Evolutionary conservation across 768 basidiomycete species (phyloP), one percentile per base, ranked within the genome.

Genomic region (Leccinum barrowsii): DNA sequence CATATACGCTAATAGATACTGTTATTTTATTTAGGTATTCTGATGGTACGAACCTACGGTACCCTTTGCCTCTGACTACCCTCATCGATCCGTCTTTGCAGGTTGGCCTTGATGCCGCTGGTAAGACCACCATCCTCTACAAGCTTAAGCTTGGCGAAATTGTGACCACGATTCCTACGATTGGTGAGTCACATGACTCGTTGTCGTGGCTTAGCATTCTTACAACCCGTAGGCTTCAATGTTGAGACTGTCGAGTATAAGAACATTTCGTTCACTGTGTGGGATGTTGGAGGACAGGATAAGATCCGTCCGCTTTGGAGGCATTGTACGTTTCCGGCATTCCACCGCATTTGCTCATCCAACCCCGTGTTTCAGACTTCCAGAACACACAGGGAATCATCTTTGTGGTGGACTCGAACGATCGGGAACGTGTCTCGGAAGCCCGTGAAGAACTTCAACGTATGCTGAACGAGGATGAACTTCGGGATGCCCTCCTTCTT

Each of bases 321-420:
- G 86, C 97, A 99, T 82, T 99, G 97, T 97, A 71, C 72, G 94
- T 86, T 55, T 49, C 64, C 19, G 8, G 35, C 15, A 22, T n/a
- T 49, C 26, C 24, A 19, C 59, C 13, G 30, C 4, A 7, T 63
- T 60, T 63, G 58, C 52, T 61, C 13, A 5, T 40, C 64, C 60
- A 58, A 63, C 53, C 42, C 34, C 58, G 26, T 60, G 55, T 53
- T 60, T 19, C 71, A 99, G 97, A 99, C 82, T 99, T 97, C 94
- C 96, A 98, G 79, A 98, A 98, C 82, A 99, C 97, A 28, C 96
- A 99, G 79, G 97, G 96, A 64, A 98, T 99, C 79, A 98, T 99
- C 73, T 98, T 98, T 75, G 97, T 99, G 52, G 95, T 98, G 60
- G 97, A 99, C 75, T 99, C 97, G 54, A 98, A 99, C 77, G 97